Conservation (phyloP, 2,329 filamentous ascomycete genomes). For the Didymosphaeria variabile region DNA sequence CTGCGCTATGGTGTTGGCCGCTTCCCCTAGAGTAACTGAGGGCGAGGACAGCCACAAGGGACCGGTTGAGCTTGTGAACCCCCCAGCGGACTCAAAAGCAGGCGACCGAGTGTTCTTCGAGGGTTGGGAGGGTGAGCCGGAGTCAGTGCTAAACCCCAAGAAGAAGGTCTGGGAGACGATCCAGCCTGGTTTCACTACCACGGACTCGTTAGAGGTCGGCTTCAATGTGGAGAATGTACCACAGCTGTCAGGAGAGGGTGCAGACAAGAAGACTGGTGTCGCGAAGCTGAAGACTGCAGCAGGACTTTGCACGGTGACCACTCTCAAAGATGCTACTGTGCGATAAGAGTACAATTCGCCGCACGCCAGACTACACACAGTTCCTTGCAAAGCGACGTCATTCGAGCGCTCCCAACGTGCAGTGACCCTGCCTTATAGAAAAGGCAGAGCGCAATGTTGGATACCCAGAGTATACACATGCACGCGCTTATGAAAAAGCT, state of each 20-base stretch:
- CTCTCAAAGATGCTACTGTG: conserved; percentile 80
- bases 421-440: not conserved
- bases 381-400: not conserved
- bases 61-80: conserved; percentile 89
- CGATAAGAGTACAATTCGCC: conserved; percentile 64
- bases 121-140: conserved; percentile 91
- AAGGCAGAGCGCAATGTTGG: not conserved
- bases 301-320: conserved; percentile 84
- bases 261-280: conserved; percentile 63
- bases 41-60: conserved; percentile 87
- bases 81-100: conserved; percentile 79
- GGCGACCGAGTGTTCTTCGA: conserved; percentile 93
- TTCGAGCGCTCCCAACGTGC: not conserved
- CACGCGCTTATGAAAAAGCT: not conserved
- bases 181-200: conserved; percentile 96
- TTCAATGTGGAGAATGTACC: conserved; percentile 84
- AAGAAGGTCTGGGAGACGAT: conserved; percentile 99
- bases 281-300: conserved; percentile 78
- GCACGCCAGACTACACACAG: not conserved
- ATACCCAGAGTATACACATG: not conserved
- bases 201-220: conserved; percentile 78
- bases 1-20: conserved; percentile 91
- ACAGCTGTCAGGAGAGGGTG: conserved; percentile 75
- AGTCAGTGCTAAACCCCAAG: conserved; percentile 95
- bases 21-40: conserved; percentile 82